These are phyloP conservation scores for Plasmodium gonderi DNA, from an alignment of 169 alveolate species.

Conservation along the genomic window DNA sequence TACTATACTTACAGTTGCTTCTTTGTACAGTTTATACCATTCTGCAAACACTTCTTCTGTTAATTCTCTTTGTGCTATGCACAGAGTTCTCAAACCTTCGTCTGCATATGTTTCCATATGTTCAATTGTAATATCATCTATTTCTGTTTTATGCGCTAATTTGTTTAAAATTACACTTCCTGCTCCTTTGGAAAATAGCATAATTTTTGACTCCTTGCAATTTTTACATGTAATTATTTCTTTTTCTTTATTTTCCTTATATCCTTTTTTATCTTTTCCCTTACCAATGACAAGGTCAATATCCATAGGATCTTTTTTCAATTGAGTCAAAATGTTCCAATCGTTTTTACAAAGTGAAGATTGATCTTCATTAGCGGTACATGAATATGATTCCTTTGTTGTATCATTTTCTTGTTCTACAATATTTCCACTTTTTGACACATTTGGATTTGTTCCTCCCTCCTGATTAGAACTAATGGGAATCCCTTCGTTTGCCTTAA, in stretches of 20 bases:
- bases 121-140: constrained; percentile 78
- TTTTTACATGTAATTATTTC: constrained; percentile 22
- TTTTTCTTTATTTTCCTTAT: background rate
- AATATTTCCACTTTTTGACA: background rate
- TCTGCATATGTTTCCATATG: constrained; percentile 87
- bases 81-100: constrained; percentile 92
- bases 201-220: constrained; percentile 72
- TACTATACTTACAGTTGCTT: constrained; percentile 78
- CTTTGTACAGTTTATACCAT: constrained; percentile 83
- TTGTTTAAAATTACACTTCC: constrained; percentile 91
- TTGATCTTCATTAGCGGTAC: background rate
- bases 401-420: background rate
- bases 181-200: constrained; percentile 94
- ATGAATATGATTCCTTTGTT: background rate
- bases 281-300: background rate
- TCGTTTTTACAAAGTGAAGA: background rate
- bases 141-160: constrained; percentile 70
- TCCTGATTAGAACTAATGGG: no score
- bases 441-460: background rate
- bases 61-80: constrained; percentile 93
- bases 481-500: no score
- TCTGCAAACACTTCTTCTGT: constrained; percentile 79
- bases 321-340: background rate
- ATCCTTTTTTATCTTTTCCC: background rate
- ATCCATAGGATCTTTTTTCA: constrained; percentile 9